Evolutionary conservation across 441 rosid species (phyloP), one percentile per base, ranked within the genome.

Genomic region (Populus tomentosa): DNA sequence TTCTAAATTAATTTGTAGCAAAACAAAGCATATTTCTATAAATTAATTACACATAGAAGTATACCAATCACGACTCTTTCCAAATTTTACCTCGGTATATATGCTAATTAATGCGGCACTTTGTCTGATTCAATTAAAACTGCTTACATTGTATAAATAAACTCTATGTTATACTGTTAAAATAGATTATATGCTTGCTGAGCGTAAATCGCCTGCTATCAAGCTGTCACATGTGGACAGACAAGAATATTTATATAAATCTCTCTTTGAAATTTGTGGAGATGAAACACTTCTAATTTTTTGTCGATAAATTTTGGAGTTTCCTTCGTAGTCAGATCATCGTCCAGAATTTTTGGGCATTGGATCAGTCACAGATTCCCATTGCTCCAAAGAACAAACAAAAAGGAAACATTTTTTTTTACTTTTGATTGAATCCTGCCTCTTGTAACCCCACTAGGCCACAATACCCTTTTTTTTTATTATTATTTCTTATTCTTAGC

Each of bases 161-260:
- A 63, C 23, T 21, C 2, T 23, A 1, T 63, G 67, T 23, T 7
- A 10, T n/a, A 9, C 6, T 63, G 30, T 63, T n/a, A 21, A n/a
- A 63, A n/a, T 21, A 18, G 67, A 63, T 63, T 8, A 63, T 20
- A 38, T 46, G 56, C 56, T 46, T 46, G 56, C 20, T 46, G 56
- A 46, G 18, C 1, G 5, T 50, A 40, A 40, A 46, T 62, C 72
- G 30, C 33, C 13, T 63, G 82, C 73, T 77, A 78, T 71, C 70
- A 71, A 65, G 30, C 50, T 42, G 64, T 80, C 86, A 79, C 86
- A 79, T 86, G 86, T n/a, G 77, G 85, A 80, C 82, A 80, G 38
- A 63, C 46, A 23, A 67, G 59, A 64, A 5, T 50, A 14, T 50
- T 50, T 50, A 14, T 50, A 50, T 50, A 50, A 50, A 50, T 36